Conservation (phyloP, 2,329 filamentous ascomycete genomes). For the Fusarium sp. region DNA sequence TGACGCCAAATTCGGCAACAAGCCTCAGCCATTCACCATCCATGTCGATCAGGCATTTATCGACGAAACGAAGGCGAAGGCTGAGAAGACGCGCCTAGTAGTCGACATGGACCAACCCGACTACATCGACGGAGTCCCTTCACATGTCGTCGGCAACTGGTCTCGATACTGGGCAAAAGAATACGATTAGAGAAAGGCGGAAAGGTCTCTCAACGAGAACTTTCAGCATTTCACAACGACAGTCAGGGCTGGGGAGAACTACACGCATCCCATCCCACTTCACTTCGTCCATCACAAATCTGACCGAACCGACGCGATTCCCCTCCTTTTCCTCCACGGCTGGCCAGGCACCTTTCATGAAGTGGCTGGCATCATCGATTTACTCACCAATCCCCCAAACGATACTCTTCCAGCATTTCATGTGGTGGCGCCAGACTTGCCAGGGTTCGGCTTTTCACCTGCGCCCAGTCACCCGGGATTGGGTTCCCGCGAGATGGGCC, state of each 20-base stretch:
- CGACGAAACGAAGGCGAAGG: neutral
- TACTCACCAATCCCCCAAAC: constrained; percentile 44
- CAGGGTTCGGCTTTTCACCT: constrained; percentile 58
- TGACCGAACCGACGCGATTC: constrained; percentile 47
- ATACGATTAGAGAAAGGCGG: constrained; percentile 9
- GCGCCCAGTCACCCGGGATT: constrained; percentile 43
- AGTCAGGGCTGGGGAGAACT: constrained; percentile 1
- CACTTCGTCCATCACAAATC: constrained; percentile 30
- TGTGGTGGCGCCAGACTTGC: constrained; percentile 58
- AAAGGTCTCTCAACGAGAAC: constrained; percentile 9
- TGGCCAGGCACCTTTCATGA: constrained; percentile 59
- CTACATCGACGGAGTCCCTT: neutral
- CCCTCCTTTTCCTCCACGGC: constrained; percentile 56
- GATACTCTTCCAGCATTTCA: constrained; percentile 55
- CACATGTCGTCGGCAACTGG: neutral
- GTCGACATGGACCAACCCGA: neutral
- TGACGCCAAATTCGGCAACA: neutral
- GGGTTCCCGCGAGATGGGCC: constrained; percentile 43
- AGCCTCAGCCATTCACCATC: neutral
- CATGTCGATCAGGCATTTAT: neutral
- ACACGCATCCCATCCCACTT: constrained; percentile 9
- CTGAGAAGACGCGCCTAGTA: neutral
- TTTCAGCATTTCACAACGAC: constrained; percentile 24
- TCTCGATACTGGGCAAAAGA: constrained; percentile 5
- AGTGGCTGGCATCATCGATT: constrained; percentile 49